phyloP scores from a whole-genome alignment of 2,329 filamentous ascomycete species.

The Diaporthe sp. region DNA sequence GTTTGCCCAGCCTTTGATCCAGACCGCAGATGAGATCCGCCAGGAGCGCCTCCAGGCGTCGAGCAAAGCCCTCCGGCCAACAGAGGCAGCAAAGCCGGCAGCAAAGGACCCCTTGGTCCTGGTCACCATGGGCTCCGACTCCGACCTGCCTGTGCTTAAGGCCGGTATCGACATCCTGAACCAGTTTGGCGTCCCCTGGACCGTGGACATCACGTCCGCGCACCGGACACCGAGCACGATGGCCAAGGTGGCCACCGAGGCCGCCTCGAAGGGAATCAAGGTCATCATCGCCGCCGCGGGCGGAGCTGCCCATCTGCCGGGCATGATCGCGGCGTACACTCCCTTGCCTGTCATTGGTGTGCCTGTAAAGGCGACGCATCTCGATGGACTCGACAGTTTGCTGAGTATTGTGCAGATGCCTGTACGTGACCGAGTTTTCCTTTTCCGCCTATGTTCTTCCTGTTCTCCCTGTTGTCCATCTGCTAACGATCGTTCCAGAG shows the following conservation, averaged over 20 bases:
- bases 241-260: constrained; percentile 75
- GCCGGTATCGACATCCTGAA: constrained; percentile 76
- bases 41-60: constrained; percentile 64
- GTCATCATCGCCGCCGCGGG: constrained; percentile 84
- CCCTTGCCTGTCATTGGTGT: constrained; percentile 83
- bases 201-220: constrained; percentile 83
- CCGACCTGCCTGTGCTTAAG: constrained; percentile 78
- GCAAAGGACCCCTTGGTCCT: constrained; percentile 71
- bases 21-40: constrained; percentile 72
- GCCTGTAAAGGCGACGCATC: constrained; percentile 79
- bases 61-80: constrained; percentile 54
- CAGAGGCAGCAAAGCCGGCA: constrained; percentile 42
- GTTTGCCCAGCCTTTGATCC: constrained; percentile 77
- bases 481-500: constrained; percentile 57
- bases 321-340: constrained; percentile 82
- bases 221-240: constrained; percentile 81
- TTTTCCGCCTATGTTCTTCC: constrained; percentile 48
- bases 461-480: constrained; percentile 49
- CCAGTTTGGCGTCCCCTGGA: constrained; percentile 80
- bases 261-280: constrained; percentile 75
- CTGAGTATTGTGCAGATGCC: constrained; percentile 86
- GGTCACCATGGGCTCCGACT: constrained; percentile 88
- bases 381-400: constrained; percentile 80
- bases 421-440: constrained; percentile 53
- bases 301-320: constrained; percentile 80